Conservation (phyloP, 2,329 filamentous ascomycete species). For the Pestalotiopsis sp. region DNA sequence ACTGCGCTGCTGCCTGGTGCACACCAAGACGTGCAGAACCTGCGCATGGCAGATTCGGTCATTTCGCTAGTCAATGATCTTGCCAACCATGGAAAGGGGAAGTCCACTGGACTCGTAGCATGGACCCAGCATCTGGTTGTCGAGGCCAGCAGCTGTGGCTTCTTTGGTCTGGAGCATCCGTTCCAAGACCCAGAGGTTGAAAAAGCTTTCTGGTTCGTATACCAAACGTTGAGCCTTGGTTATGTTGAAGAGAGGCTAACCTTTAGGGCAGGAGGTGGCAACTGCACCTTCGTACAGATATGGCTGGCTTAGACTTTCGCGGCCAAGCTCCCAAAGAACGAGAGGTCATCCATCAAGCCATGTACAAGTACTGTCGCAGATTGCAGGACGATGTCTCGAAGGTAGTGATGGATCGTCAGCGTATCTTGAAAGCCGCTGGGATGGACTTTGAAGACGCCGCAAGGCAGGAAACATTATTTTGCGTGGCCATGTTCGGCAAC, state of each 20-base stretch:
- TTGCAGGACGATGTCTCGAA: not conserved
- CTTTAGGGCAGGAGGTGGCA: not conserved
- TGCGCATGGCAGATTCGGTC: conserved; percentile 7
- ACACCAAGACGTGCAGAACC: conserved; percentile 11
- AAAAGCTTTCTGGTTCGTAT: not conserved
- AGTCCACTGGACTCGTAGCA: conserved; percentile 4
- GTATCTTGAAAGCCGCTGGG: not conserved
- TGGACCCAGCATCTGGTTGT: conserved; percentile 15
- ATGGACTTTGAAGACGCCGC: not conserved
- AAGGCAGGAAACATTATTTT: not conserved
- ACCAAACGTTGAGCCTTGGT: not conserved
- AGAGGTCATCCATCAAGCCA: not conserved
- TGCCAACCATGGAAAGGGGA: not conserved
- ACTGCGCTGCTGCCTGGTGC: conserved; percentile 10
- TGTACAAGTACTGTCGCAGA: not conserved
- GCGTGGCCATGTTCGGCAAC: conserved; percentile 39
- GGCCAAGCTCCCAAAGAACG: not conserved
- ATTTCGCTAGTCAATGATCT: not conserved
- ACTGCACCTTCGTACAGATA: not conserved
- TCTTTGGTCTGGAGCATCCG: conserved; percentile 14
- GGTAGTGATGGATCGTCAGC: not conserved
- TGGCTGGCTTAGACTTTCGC: not conserved
- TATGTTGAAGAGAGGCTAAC: no score
- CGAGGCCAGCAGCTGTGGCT: conserved; percentile 13
- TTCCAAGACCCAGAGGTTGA: not conserved